A percentile compares a stretch with the other conserved stretches of the same genome.
phyloP scores from a whole-genome alignment of 139 green algal species.

The Coelastrella sp. region DNA sequence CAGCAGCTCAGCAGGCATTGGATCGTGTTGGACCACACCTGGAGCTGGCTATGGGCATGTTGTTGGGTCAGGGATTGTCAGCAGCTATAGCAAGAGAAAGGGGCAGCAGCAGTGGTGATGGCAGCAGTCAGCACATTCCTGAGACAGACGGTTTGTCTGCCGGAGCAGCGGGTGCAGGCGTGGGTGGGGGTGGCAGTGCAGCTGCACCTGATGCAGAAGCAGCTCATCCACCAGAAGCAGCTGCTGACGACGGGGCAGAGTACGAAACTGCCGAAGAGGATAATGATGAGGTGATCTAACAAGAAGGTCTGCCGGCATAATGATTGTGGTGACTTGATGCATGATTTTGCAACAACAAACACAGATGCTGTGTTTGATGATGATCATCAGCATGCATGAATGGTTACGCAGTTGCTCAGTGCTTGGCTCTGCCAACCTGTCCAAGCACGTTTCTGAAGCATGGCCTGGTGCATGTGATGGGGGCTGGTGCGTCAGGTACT shows the following conservation, averaged over 20 bases:
- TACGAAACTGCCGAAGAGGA: slow-evolving; percentile 14
- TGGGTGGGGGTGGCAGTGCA: background rate
- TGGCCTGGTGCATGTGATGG: too few species aligned
- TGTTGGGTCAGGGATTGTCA: slow-evolving; percentile 14
- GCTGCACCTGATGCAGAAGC: background rate
- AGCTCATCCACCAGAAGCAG: background rate
- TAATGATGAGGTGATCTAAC: background rate
- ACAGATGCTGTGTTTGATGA: too few species aligned
- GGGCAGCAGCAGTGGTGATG: background rate
- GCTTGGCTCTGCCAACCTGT: too few species aligned
- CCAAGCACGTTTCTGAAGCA: too few species aligned
- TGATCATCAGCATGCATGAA: too few species aligned
- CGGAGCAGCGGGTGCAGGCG: background rate
- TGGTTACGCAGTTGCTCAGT: too few species aligned
- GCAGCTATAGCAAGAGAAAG: slow-evolving; percentile 11
- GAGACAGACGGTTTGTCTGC: background rate
- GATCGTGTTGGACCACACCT: too few species aligned
- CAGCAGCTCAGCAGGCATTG: too few species aligned
- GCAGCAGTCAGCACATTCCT: background rate
- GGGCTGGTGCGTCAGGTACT: too few species aligned
- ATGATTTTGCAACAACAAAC: too few species aligned
- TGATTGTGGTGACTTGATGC: too few species aligned
- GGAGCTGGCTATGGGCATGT: too few species aligned
- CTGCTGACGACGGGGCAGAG: background rate
- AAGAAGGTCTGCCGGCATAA: background rate